Evolutionary conservation across 2,329 filamentous ascomycete genomes (phyloP), one percentile per base, ranked within the genome.

Genomic region (Phaeosphaeriaceae sp.): DNA sequence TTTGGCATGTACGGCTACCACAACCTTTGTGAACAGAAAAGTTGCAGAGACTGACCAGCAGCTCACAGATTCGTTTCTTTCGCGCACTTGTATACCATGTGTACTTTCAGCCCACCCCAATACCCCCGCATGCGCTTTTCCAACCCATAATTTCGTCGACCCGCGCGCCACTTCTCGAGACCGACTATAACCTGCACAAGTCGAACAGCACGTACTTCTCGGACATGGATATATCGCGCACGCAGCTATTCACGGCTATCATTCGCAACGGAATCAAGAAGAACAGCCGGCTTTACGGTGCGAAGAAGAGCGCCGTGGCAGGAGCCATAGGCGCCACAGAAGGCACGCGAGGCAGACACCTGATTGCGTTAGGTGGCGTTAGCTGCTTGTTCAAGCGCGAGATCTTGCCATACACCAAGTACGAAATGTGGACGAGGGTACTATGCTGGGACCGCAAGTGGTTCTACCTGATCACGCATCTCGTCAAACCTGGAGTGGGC

Each of bases 221-320:
- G 19, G 53, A 56, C 27, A 56, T 56, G 65, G 93, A 96, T 78
- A 86, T 94, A 58, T 88, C 90, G 41, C 90, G 95, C 56, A 91
- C 91, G 0, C 91, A 96, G 63, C 86, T 95, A 9, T 87, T 96
- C 53, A 89, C 88, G 7, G 77, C 77, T 1, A 66, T 84, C 0
- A 77, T 84, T 36, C 76, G 80, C 15, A 80, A 78, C 19, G 81
- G 77, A 2, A 79, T 84, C 40, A 73, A 73, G 51, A 75, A 74
- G 51, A 69, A 70, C 52, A 63, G 58, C 15, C 57, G 69, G 3
- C 22, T 67, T 13, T 61, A 65, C 19, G 70, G 68, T 1, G 64
- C 69, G 20, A 67, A 65, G 49, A 65, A 67, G 41, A 63, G 49
- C 19, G 59, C 57, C 7, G 62, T 66, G 10, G 54, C 61, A 20